A percentile compares a stretch with the other conserved stretches of the same genome.
Conservation (phyloP, 129 eudicot species). For the Chrysanthemum makinoi region DNA sequence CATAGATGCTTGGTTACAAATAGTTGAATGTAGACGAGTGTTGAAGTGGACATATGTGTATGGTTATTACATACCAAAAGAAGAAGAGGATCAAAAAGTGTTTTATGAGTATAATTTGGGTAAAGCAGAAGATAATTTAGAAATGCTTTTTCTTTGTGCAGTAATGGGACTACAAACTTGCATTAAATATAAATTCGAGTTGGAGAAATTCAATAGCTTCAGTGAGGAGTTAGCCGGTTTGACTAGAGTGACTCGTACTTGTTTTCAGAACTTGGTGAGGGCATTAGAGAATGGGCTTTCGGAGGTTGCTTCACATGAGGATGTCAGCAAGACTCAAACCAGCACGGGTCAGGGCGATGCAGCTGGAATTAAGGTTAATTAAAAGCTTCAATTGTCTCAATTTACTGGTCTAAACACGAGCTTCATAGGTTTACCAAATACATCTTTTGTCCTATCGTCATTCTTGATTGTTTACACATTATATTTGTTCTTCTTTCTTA, state of each 20-base stretch:
- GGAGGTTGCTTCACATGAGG: constrained; percentile 20
- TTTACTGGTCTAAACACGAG: too few species aligned
- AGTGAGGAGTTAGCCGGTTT: constrained; percentile 26
- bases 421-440: too few species aligned
- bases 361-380: too few species aligned
- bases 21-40: constrained; percentile 50
- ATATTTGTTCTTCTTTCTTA: too few species aligned
- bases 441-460: too few species aligned
- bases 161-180: constrained; percentile 36
- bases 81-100: constrained; percentile 23
- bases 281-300: constrained; percentile 49
- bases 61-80: constrained; percentile 35
- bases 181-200: constrained; percentile 9
- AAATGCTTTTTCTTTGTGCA: constrained; percentile 45
- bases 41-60: constrained; percentile 45
- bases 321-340: too few species aligned
- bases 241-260: constrained; percentile 40
- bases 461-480: too few species aligned
- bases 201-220: constrained; percentile 1
- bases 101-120: constrained; percentile 47
- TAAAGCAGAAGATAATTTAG: constrained; percentile 41
- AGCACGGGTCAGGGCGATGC: too few species aligned
- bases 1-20: constrained; percentile 50
- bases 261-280: constrained; percentile 49
- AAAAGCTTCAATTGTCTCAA: too few species aligned